A percentile compares a stretch with the other conserved stretches of the same genome.
Evolutionary conservation across 306 rosid species (phyloP).

Genomic region (Prunus mongolica): DNA sequence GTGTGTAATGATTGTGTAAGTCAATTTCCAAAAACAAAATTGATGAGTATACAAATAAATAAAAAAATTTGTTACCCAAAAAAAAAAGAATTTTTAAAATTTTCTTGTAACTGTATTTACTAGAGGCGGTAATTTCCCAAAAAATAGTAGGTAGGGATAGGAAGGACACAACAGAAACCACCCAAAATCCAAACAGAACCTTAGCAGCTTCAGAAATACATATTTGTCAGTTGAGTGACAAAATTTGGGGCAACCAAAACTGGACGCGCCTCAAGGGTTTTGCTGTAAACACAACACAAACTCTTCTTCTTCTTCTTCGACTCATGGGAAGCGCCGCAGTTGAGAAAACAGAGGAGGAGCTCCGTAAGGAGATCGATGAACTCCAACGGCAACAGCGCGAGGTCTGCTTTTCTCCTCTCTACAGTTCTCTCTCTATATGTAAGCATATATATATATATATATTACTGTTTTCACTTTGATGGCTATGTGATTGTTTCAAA

Average conservation of each 20-base stretch:
- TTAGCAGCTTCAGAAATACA: background rate
- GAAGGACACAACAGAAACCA: too few relatives aligned
- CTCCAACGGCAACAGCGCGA: conserved; percentile 95
- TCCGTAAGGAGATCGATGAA: conserved; percentile 91
- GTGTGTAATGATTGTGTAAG: too few relatives aligned
- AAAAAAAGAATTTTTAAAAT: too few relatives aligned
- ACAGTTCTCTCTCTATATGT: too few relatives aligned
- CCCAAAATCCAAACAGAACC: background rate
- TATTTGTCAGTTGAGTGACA: background rate
- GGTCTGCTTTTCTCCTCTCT: conserved; percentile 31
- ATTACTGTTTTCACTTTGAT: background rate
- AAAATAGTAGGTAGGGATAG: too few relatives aligned
- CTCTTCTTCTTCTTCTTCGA: background rate
- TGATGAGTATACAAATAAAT: too few relatives aligned
- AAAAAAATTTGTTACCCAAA: too few relatives aligned
- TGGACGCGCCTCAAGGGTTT: background rate
- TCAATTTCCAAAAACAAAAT: too few relatives aligned
- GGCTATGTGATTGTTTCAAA: background rate
- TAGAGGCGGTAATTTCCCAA: too few relatives aligned
- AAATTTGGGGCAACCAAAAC: background rate
- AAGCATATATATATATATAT: background rate
- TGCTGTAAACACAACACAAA: background rate
- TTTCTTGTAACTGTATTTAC: too few relatives aligned
- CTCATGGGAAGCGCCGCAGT: conserved; percentile 61
- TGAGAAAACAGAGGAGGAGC: conserved; percentile 78